Evolutionary conservation across 768 basidiomycete genomes (phyloP).

Genomic region (Hygrophorus pudorinus): DNA sequence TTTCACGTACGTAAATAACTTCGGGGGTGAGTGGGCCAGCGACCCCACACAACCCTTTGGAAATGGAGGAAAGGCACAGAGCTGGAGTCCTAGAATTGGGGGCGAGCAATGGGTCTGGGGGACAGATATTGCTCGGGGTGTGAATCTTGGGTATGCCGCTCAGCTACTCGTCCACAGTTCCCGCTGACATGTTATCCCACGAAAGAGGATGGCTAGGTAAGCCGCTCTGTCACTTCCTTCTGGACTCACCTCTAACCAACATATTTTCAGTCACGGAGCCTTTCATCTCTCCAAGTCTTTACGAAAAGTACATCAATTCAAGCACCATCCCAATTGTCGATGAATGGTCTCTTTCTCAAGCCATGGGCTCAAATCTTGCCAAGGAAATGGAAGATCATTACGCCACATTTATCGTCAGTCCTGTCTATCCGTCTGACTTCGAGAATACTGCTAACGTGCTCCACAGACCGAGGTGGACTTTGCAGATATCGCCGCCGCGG

Average conservation of each 20-base stretch:
- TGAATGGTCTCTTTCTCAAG: slow-evolving; percentile 66
- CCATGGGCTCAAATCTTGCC: slow-evolving; percentile 57
- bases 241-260: not conserved
- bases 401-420: slow-evolving; percentile 69
- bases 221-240: slow-evolving; percentile 6
- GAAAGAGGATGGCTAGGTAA: slow-evolving; percentile 37
- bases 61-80: slow-evolving; percentile 64
- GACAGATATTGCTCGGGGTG: slow-evolving; percentile 42
- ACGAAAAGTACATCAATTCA: slow-evolving; percentile 47
- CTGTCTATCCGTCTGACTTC: not conserved
- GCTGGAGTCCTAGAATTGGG: slow-evolving; percentile 69
- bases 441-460: not conserved
- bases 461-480: slow-evolving; percentile 64
- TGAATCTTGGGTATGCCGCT: slow-evolving; percentile 43
- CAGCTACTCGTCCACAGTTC: slow-evolving; percentile 1
- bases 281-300: slow-evolving; percentile 63
- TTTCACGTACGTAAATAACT: slow-evolving; percentile 69
- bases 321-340: slow-evolving; percentile 41
- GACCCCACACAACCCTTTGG: slow-evolving; percentile 66
- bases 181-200: slow-evolving; percentile 30
- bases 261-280: slow-evolving; percentile 52
- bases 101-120: slow-evolving; percentile 68
- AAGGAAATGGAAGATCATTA: slow-evolving; percentile 73
- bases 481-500: slow-evolving; percentile 63
- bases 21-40: slow-evolving; percentile 76